Evolutionary conservation across 345 rosid genomes (phyloP).

Genomic region (Firmiana major): DNA sequence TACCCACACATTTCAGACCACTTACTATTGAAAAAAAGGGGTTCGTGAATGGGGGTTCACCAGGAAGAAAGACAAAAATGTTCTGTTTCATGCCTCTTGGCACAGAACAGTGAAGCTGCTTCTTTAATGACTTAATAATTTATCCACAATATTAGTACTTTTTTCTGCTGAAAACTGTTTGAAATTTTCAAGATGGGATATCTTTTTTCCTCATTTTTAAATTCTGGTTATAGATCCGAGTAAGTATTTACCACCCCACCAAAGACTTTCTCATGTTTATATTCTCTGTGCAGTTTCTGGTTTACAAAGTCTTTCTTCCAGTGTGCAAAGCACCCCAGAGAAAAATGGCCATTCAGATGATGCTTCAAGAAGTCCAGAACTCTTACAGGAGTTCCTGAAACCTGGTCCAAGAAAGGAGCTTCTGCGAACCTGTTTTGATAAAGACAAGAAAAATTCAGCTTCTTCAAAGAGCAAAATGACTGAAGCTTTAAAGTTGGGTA

Average conservation of each 20-base stretch:
- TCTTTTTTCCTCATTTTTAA: neutral
- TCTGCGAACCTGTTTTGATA: slow-evolving; percentile 42
- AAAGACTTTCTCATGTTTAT: neutral
- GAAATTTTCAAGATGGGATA: neutral
- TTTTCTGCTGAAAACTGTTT: neutral
- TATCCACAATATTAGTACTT: neutral
- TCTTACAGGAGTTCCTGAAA: slow-evolving; percentile 55
- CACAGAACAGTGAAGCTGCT: neutral
- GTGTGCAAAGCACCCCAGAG: slow-evolving; percentile 59
- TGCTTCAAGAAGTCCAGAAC: slow-evolving; percentile 62
- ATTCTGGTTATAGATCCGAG: neutral
- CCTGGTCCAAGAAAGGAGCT: slow-evolving; percentile 52
- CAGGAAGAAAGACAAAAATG: neutral
- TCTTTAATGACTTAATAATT: neutral
- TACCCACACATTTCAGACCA: neutral
- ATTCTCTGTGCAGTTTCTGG: slow-evolving; percentile 37
- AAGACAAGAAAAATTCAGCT: slow-evolving; percentile 49
- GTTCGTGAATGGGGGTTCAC: neutral
- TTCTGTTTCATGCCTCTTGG: neutral
- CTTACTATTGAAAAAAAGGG: neutral
- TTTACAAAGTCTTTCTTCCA: slow-evolving; percentile 55
- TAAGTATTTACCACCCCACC: neutral
- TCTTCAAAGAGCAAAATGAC: slow-evolving; percentile 64
- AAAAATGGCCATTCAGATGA: slow-evolving; percentile 52
- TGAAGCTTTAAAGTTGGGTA: slow-evolving; percentile 42